Evolutionary conservation across 2,329 filamentous ascomycete genomes (phyloP).

Genomic region (Pseudogymnoascus sp.): DNA sequence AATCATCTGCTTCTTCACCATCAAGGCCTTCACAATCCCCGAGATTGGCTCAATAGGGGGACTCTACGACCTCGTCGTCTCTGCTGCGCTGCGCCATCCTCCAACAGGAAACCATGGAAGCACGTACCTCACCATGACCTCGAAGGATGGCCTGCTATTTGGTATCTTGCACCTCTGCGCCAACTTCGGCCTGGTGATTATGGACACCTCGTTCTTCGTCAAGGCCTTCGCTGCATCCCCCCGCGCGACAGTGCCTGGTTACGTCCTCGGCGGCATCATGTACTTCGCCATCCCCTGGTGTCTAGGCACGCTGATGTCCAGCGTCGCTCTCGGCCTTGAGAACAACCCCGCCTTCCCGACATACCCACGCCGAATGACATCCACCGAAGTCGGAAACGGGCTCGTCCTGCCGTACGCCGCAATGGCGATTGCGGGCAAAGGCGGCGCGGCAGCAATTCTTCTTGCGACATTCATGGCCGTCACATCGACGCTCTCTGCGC

Average conservation of each 20-base stretch:
- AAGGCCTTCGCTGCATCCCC: conserved; percentile 42
- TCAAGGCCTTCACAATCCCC: conserved; percentile 37
- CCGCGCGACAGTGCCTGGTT: conserved; percentile 41
- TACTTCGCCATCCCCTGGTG: conserved; percentile 48
- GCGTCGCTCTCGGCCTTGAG: conserved; percentile 39
- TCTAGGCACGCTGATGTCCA: conserved; percentile 42
- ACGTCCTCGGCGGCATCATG: conserved; percentile 41
- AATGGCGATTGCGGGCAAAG: conserved; percentile 59
- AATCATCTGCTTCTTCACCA: conserved; percentile 40
- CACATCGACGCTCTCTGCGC: conserved; percentile 72
- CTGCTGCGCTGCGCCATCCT: conserved; percentile 35
- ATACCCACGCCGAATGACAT: conserved; percentile 57
- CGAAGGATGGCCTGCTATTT: conserved; percentile 42
- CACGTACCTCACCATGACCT: conserved; percentile 48
- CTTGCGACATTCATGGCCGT: conserved; percentile 70
- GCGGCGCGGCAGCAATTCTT: conserved; percentile 56
- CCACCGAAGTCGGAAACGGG: conserved; percentile 60
- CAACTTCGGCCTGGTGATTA: conserved; percentile 45
- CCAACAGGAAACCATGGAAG: conserved; percentile 44
- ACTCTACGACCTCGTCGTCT: conserved; percentile 42
- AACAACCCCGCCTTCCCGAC: conserved; percentile 43
- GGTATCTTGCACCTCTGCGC: conserved; percentile 40
- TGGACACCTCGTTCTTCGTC: conserved; percentile 45
- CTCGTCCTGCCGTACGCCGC: conserved; percentile 63
- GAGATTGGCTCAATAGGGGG: conserved; percentile 40